Percentiles rank a stretch among this genome's conserved stretches.
These are phyloP conservation scores for Aspergillus cavernicola DNA, from an alignment of 495 filamentous ascomycete genomes.

Conservation along the genomic window DNA sequence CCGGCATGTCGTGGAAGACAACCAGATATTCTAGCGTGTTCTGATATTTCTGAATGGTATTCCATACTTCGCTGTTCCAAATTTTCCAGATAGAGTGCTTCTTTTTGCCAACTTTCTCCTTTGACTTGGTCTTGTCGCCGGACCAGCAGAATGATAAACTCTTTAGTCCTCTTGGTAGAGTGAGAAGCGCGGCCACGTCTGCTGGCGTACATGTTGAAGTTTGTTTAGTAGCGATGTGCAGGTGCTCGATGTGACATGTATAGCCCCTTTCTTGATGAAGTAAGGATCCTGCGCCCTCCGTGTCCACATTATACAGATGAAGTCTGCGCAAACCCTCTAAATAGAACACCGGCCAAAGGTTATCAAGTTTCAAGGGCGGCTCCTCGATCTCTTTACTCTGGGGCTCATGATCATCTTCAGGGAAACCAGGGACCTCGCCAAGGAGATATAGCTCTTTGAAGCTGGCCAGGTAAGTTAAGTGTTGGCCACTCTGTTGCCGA, in stretches of 20 bases:
- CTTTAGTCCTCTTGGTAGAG: not conserved
- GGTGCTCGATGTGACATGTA: constrained; percentile 5
- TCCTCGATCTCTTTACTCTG: not conserved
- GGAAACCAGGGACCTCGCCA: constrained; percentile 1
- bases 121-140: not conserved
- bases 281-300: not conserved
- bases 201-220: not conserved
- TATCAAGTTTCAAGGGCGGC: not conserved
- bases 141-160: constrained; percentile 5
- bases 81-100: constrained; percentile 3
- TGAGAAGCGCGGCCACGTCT: constrained; percentile 5
- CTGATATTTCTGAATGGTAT: not conserved
- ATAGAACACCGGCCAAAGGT: constrained; percentile 7
- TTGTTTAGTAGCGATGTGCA: constrained; percentile 8
- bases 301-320: constrained; percentile 1
- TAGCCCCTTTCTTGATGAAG: not conserved
- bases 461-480: not conserved
- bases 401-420: not conserved
- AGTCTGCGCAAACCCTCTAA: not conserved
- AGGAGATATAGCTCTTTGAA: constrained; percentile 1
- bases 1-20: not conserved
- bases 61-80: not conserved
- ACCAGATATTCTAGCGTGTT: constrained; percentile 1
- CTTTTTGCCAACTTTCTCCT: not conserved
- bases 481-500: not conserved